Evolutionary conservation across 257 asterid genomes (phyloP).

Genomic region (Eustoma russellianum): DNA sequence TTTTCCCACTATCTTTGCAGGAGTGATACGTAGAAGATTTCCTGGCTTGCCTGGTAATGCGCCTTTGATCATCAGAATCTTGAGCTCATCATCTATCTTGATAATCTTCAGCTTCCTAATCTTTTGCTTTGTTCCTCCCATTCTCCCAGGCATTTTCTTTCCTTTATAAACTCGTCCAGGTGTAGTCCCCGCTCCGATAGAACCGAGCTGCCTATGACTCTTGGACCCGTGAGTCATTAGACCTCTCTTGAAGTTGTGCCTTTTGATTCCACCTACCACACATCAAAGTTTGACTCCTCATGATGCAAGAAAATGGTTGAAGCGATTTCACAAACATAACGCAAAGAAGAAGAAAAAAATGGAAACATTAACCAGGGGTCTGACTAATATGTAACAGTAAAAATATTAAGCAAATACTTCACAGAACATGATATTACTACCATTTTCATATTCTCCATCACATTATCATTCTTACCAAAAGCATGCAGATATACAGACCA

Average conservation of each 20-base stretch:
- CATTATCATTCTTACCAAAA: too few species aligned
- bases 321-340: too few species aligned
- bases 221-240: slow-evolving; percentile 92
- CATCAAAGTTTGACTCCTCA: background rate
- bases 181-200: slow-evolving; percentile 97
- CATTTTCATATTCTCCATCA: too few species aligned
- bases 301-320: too few species aligned
- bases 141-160: slow-evolving; percentile 97
- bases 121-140: slow-evolving; percentile 92
- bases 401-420: too few species aligned
- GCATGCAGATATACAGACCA: too few species aligned
- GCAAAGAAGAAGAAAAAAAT: too few species aligned
- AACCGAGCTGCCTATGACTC: slow-evolving; percentile 87
- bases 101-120: slow-evolving; percentile 69
- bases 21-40: slow-evolving; percentile 84
- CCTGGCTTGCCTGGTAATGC: slow-evolving; percentile 99
- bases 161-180: slow-evolving; percentile 92
- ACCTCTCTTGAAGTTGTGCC: slow-evolving; percentile 91
- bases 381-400: too few species aligned
- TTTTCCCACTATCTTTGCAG: slow-evolving; percentile 88
- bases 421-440: too few species aligned
- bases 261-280: slow-evolving; percentile 86
- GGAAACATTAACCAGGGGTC: too few species aligned
- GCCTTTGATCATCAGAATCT: slow-evolving; percentile 74
- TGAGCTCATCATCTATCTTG: slow-evolving; percentile 78